A percentile compares a stretch with the other conserved stretches of the same genome.
These are phyloP conservation scores for Yarrowia osloensis DNA, from an alignment of 805 yeast species.

Conservation along the genomic window DNA sequence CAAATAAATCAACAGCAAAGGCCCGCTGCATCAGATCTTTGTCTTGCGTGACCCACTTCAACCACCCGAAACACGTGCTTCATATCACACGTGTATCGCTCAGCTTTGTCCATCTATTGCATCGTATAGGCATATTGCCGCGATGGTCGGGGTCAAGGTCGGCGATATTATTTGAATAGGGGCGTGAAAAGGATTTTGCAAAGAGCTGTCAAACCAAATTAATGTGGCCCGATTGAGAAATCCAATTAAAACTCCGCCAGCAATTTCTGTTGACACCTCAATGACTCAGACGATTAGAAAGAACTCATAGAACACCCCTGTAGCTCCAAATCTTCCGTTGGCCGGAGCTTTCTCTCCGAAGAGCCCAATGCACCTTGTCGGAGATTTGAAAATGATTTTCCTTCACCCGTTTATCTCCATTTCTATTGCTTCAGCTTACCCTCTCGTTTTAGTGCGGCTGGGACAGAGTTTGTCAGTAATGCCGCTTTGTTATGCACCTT, in stretches of 20 bases:
- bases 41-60: too few species aligned
- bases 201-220: not conserved
- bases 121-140: conserved; percentile 8
- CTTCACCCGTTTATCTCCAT: not conserved
- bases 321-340: too few species aligned
- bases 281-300: too few species aligned
- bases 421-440: not conserved
- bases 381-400: not conserved
- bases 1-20: not conserved
- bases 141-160: not conserved
- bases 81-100: not conserved
- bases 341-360: too few species aligned
- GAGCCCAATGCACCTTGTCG: not conserved
- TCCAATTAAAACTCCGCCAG: not conserved
- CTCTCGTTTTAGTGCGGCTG: conserved; percentile 6
- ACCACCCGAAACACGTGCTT: too few species aligned
- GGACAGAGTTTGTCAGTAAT: not conserved
- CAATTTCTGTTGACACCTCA: too few species aligned
- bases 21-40: not conserved
- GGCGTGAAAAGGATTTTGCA: not conserved
- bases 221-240: not conserved
- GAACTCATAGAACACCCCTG: too few species aligned
- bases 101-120: not conserved
- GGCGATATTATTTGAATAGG: conserved; percentile 4
- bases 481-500: not conserved